A percentile compares a stretch with the other conserved stretches of the same genome.
These are phyloP conservation scores for Bretziella fagacearum DNA, from an alignment of 2,329 filamentous ascomycete species.

Conservation along the genomic window DNA sequence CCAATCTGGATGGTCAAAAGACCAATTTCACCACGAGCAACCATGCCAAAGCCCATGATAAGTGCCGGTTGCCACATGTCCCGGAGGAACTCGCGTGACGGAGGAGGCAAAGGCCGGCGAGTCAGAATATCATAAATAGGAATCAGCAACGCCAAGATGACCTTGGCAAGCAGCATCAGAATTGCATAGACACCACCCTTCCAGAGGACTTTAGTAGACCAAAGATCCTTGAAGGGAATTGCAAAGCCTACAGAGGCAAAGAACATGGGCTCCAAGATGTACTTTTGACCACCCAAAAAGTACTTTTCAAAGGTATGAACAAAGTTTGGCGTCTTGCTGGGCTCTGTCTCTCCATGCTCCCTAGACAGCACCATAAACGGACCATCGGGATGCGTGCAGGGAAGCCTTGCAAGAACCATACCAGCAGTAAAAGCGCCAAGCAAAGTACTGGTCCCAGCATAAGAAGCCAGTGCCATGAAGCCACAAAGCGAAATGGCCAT, in stretches of 20 bases:
- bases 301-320: slow-evolving; percentile 25
- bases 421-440: slow-evolving; percentile 27
- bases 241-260: slow-evolving; percentile 43
- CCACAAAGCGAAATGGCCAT: slow-evolving; percentile 21
- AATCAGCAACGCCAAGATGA: slow-evolving; percentile 17
- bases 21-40: slow-evolving; percentile 42
- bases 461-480: slow-evolving; percentile 21
- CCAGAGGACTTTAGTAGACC: slow-evolving; percentile 34
- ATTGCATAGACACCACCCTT: slow-evolving; percentile 38
- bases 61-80: slow-evolving; percentile 31
- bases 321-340: slow-evolving; percentile 22
- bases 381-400: slow-evolving; percentile 22
- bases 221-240: slow-evolving; percentile 41
- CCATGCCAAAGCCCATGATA: slow-evolving; percentile 41
- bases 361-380: slow-evolving; percentile 22
- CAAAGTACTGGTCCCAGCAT: slow-evolving; percentile 23
- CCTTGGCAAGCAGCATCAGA: slow-evolving; percentile 34
- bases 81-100: slow-evolving; percentile 5
- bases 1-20: slow-evolving; percentile 31
- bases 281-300: slow-evolving; percentile 22
- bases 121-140: slow-evolving; percentile 21
- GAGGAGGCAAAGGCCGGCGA: slow-evolving; percentile 3
- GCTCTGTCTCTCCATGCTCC: slow-evolving; percentile 22
- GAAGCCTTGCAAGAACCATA: slow-evolving; percentile 23
- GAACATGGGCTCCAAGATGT: slow-evolving; percentile 39